Evolutionary conservation across 441 rosid species (phyloP).

Genomic region (Melianthus villosus): DNA sequence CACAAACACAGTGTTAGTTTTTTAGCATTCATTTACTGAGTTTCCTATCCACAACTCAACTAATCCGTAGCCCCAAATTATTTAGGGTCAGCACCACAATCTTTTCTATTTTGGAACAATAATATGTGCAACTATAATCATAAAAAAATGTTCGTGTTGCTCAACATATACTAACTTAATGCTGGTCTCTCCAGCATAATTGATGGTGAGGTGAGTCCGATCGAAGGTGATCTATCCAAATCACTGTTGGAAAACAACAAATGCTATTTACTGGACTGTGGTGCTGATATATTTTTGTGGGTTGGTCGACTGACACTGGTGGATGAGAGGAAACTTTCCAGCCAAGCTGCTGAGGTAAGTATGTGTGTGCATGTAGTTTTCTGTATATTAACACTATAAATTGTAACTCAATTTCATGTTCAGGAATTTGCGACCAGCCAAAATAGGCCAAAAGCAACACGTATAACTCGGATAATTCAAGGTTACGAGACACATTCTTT

Average conservation of each 20-base stretch:
- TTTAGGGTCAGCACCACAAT: too few relatives aligned
- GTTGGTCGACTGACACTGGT: slow-evolving; percentile 91
- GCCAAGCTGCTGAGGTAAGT: slow-evolving; percentile 76
- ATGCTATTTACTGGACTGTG: slow-evolving; percentile 83
- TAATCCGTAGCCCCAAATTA: too few relatives aligned
- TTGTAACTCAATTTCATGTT: slow-evolving; percentile 19
- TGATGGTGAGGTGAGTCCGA: slow-evolving; percentile 43
- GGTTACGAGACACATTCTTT: slow-evolving; percentile 87
- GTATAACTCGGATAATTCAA: slow-evolving; percentile 73
- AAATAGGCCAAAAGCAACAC: slow-evolving; percentile 71
- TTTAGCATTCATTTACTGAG: too few relatives aligned
- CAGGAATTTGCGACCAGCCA: slow-evolving; percentile 70
- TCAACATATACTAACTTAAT: background rate
- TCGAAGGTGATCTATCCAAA: slow-evolving; percentile 80
- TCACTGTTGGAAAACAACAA: slow-evolving; percentile 70
- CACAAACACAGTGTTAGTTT: too few relatives aligned
- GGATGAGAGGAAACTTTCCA: slow-evolving; percentile 87
- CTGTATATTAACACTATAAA: slow-evolving; percentile 10
- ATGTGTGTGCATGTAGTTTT: slow-evolving; percentile 6
- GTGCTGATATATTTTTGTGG: slow-evolving; percentile 84
- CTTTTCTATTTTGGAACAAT: too few relatives aligned
- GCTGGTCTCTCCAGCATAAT: slow-evolving; percentile 30
- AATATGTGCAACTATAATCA: too few relatives aligned
- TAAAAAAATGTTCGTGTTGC: too few relatives aligned
- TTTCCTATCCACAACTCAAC: too few relatives aligned